Base-by-base conservation (phyloP, 495 filamentous ascomycete species). In the Rhypophila decipiens region DNA sequence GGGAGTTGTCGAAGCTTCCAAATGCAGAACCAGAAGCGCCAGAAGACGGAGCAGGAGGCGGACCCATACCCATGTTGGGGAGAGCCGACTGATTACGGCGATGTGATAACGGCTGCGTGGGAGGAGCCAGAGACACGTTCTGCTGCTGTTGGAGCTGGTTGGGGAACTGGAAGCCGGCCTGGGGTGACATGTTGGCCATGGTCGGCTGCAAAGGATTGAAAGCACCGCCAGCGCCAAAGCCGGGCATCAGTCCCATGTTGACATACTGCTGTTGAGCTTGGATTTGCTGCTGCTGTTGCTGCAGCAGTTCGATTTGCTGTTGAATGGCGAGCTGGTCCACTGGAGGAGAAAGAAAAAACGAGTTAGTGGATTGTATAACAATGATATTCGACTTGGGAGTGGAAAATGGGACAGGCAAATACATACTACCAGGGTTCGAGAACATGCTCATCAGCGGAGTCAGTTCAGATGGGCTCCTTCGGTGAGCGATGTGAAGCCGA, bases 311-410 rank as follows among this genome's bases (percentile, higher is more conserved):
- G 62, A 97, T 96, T 69, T 98, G 93, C 74, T 97, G 93, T 67
- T 96, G 91, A 68, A 98, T 86, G 61, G 93, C 90, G 57, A 97
- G 79, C 84, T 97, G 94, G 77, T 97, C 93, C 88, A 96, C 88
- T 93, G 54, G 24, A 44, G 34, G 50, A 38, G 52, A 49, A 52
- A 50, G 47, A 13, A 17, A 23, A 19, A 42, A 29, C 39, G 34
- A 47, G 20, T 27, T 23, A 8, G 38, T 31, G 29, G 15, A 20
- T 17, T 38, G 18, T 10, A 15, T 22, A n/a, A 35, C 24, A 41
- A 23, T 1, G 24, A 21, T 5, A 17, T 39, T 21, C n/a, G 15
- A 15, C 21, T 44, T 5, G 41, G 39, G 12, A 24, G 19, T 24
- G 18, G 13, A 47, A 41, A 22, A 21, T 7, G 29, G 24, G 36